These are phyloP conservation scores for Lachancea quebecensis DNA, from an alignment of 805 yeast genomes.

Conservation along the genomic window DNA sequence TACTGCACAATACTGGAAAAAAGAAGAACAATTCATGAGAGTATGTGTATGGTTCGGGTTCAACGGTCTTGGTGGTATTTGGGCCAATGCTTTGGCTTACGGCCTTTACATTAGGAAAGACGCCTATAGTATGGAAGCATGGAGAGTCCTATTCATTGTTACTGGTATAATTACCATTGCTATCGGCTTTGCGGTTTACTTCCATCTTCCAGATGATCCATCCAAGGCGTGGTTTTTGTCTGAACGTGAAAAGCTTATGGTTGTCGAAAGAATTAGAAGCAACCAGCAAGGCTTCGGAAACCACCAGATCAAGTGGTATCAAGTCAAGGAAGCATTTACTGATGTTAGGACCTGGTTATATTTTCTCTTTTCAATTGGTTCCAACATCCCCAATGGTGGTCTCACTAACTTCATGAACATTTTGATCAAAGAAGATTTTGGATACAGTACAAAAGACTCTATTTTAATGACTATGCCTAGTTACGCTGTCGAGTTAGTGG, in stretches of 20 bases:
- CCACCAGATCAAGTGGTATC: constrained; percentile 46
- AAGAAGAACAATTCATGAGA: constrained; percentile 39
- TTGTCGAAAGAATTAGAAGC: constrained; percentile 45
- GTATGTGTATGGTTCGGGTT: constrained; percentile 40
- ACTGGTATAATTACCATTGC: constrained; percentile 53
- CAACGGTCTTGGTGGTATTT: constrained; percentile 40
- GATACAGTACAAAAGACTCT: constrained; percentile 35
- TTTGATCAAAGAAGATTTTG: constrained; percentile 37
- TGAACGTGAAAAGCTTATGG: constrained; percentile 39
- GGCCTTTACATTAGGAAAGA: constrained; percentile 38
- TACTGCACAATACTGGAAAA: constrained; percentile 53
- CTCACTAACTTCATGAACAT: constrained; percentile 43
- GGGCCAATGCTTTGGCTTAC: constrained; percentile 50
- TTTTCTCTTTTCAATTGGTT: constrained; percentile 35
- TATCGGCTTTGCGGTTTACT: constrained; percentile 40
- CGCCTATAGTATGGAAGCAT: constrained; percentile 40
- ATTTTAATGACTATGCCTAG: constrained; percentile 40
- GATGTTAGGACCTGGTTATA: constrained; percentile 47
- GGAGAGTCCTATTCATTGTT: constrained; percentile 56
- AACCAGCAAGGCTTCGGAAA: constrained; percentile 57
- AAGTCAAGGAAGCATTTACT: constrained; percentile 43
- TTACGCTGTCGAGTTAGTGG: constrained; percentile 42
- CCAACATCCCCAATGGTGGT: constrained; percentile 50
- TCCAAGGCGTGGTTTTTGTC: constrained; percentile 40
- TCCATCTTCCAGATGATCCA: constrained; percentile 55